phyloP scores from a whole-genome alignment of 73 alveolate species.

The Paramecium pentaurelia region DNA sequence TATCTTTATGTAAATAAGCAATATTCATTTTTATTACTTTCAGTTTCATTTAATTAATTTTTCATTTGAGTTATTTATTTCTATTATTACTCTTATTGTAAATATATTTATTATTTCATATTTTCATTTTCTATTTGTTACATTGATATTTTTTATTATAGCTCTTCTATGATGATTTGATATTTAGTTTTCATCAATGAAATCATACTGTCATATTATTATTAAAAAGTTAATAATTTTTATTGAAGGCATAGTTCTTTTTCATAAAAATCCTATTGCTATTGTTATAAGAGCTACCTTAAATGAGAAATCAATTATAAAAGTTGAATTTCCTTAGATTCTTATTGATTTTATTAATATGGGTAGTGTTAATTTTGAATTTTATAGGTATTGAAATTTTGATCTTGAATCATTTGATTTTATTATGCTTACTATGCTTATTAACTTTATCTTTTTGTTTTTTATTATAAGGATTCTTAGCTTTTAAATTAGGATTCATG shows the following conservation, averaged over 20 bases:
- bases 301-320: background rate
- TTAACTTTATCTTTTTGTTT: background rate
- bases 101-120: background rate
- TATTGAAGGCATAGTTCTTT: background rate
- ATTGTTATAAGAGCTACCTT: background rate
- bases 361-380: background rate
- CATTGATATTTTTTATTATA: background rate
- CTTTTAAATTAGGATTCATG: constrained; percentile 11
- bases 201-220: constrained; percentile 1
- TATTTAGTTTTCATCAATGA: constrained; percentile 8
- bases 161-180: background rate
- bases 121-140: background rate
- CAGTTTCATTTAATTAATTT: background rate
- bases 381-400: background rate
- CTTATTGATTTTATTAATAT: background rate
- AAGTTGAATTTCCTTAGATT: background rate
- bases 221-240: background rate
- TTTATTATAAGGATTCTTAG: background rate
- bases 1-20: background rate
- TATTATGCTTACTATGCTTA: background rate
- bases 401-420: background rate
- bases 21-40: background rate
- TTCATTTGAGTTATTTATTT: background rate
- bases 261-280: constrained; percentile 5
- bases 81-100: background rate